Conservation (phyloP, 192 early-diverging fungal species). For the Rhizophagus clarus region DNA sequence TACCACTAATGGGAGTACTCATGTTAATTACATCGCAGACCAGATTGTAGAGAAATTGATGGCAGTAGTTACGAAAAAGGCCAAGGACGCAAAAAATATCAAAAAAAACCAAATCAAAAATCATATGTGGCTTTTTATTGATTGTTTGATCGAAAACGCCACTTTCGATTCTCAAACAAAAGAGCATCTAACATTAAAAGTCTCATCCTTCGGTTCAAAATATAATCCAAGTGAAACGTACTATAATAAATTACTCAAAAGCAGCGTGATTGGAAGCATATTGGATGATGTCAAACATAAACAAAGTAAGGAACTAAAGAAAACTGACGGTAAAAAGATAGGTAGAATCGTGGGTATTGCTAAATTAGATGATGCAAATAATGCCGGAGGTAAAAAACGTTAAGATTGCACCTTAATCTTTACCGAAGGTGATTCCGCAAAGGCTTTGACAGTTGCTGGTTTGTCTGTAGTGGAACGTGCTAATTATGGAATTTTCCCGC, state of each 20-base stretch:
- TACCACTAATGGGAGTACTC: slow-evolving; percentile 92
- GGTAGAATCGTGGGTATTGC: slow-evolving; percentile 71
- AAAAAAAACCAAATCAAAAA: slow-evolving; percentile 86
- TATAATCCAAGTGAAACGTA: not conserved
- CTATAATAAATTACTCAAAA: no score
- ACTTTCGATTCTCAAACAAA: slow-evolving; percentile 99
- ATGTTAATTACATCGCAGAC: slow-evolving; percentile 82
- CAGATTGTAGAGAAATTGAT: slow-evolving; percentile 75
- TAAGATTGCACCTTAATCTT: slow-evolving; percentile 90
- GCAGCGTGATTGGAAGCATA: slow-evolving; percentile 82
- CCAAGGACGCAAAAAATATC: slow-evolving; percentile 59
- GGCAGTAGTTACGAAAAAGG: slow-evolving; percentile 74
- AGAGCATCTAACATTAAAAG: slow-evolving; percentile 86
- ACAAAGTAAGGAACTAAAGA: slow-evolving; percentile 77
- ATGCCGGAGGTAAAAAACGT: slow-evolving; percentile 73
- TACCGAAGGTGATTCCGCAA: slow-evolving; percentile 98
- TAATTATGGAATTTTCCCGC: slow-evolving; percentile 91
- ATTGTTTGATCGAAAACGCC: slow-evolving; percentile 92
- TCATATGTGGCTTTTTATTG: slow-evolving; percentile 94
- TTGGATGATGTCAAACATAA: slow-evolving; percentile 70
- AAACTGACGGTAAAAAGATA: slow-evolving; percentile 67
- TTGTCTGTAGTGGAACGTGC: slow-evolving; percentile 88
- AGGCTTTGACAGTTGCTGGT: slow-evolving; percentile 83
- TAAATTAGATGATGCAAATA: slow-evolving; percentile 95
- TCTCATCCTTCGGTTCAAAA: slow-evolving; percentile 79